Evolutionary conservation across 805 yeast species (phyloP).

Genomic region (Yamadazyma insecticola): DNA sequence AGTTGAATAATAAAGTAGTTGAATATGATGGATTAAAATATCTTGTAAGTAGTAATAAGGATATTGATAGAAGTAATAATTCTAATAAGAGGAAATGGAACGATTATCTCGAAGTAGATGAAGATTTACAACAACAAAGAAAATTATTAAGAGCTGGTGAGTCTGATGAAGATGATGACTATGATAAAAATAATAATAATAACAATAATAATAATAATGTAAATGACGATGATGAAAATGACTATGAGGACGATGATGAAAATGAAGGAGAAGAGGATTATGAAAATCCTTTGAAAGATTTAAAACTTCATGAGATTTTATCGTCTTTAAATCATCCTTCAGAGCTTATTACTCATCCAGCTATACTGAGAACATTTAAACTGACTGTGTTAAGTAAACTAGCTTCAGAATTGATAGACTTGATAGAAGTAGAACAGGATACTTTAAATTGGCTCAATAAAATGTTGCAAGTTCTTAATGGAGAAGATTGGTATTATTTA

Average conservation of each 20-base stretch:
- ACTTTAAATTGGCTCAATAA: slow-evolving; percentile 68
- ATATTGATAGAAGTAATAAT: slow-evolving; percentile 22
- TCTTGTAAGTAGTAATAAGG: slow-evolving; percentile 32
- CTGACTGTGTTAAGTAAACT: slow-evolving; percentile 46
- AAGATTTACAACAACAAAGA: slow-evolving; percentile 11
- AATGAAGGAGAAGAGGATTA: slow-evolving; percentile 12
- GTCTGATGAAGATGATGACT: slow-evolving; percentile 11
- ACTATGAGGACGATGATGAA: slow-evolving; percentile 11
- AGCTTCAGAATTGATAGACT: slow-evolving; percentile 68
- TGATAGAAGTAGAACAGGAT: slow-evolving; percentile 77
- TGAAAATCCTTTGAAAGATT: slow-evolving; percentile 25
- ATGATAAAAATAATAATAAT: slow-evolving; percentile 2
- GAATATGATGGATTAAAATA: slow-evolving; percentile 35
- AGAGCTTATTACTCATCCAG: slow-evolving; percentile 69
- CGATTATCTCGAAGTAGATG: slow-evolving; percentile 16
- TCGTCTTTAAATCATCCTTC: slow-evolving; percentile 79
- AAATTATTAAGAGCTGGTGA: slow-evolving; percentile 6
- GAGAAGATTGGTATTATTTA: slow-evolving; percentile 75
- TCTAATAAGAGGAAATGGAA: slow-evolving; percentile 34
- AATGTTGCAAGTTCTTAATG: slow-evolving; percentile 73
- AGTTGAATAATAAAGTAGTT: slow-evolving; percentile 29
- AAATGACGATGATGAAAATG: slow-evolving; percentile 14
- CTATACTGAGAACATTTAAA: slow-evolving; percentile 63
- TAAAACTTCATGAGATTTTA: slow-evolving; percentile 45
- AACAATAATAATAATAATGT: slow-evolving; percentile 12